Conservation (phyloP, 2,329 filamentous ascomycete species). For the Diplodia scrobiculata region DNA sequence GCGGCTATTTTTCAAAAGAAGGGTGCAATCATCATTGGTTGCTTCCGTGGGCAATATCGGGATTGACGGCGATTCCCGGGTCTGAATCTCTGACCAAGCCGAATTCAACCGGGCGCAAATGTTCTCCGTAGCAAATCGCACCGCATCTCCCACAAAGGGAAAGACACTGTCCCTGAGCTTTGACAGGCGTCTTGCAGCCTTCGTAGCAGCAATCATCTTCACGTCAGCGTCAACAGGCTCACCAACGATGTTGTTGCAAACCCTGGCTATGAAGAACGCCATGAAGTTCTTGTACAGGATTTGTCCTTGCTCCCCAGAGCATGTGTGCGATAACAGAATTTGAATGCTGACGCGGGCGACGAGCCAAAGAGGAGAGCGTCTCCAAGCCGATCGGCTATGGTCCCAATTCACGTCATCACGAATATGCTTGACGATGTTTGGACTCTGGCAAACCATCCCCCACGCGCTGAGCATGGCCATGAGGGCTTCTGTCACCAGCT, state of each 20-base stretch:
- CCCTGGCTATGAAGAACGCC: constrained; percentile 48
- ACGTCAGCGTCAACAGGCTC: constrained; percentile 11
- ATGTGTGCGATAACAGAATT: constrained; percentile 19
- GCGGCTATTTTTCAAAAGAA: not conserved
- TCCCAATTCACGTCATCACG: constrained; percentile 56
- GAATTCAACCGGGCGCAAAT: not conserved
- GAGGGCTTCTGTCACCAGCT: constrained; percentile 57
- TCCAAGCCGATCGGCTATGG: constrained; percentile 47
- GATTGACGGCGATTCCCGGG: not conserved
- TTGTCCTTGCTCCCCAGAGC: not conserved
- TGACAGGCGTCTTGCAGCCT: constrained; percentile 32
- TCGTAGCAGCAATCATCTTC: constrained; percentile 33
- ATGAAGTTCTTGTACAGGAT: constrained; percentile 57
- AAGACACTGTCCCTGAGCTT: constrained; percentile 10
- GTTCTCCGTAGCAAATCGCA: not conserved
- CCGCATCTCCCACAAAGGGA: not conserved
- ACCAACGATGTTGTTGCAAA: constrained; percentile 40
- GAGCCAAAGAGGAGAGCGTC: constrained; percentile 56
- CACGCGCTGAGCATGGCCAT: not conserved
- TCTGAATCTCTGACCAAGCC: not conserved
- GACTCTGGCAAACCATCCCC: constrained; percentile 11
- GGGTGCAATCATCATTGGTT: not conserved
- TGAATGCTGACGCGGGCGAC: constrained; percentile 56
- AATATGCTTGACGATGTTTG: constrained; percentile 51
- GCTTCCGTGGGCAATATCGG: not conserved